These are phyloP conservation scores for Cercospora janseana DNA, from an alignment of 2,329 filamentous ascomycete genomes.

Conservation along the genomic window DNA sequence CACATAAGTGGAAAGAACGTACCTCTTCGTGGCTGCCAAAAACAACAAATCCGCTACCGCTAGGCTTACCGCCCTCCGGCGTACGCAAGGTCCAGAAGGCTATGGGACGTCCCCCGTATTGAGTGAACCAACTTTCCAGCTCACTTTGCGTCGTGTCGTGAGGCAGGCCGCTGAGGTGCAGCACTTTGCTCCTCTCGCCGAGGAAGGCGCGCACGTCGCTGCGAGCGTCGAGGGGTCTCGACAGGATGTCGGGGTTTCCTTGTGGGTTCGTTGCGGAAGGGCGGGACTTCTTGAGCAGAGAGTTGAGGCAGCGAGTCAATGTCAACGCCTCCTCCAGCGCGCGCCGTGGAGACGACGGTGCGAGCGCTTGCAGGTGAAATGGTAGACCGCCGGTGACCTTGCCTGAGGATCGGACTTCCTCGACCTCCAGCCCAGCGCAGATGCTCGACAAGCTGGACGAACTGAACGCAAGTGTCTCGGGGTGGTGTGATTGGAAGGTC, in stretches of 20 bases:
- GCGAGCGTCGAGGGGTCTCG: constrained; percentile 91
- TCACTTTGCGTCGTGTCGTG: constrained; percentile 99
- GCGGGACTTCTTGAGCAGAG: constrained; percentile 93
- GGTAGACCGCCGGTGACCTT: constrained; percentile 98
- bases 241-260: constrained; percentile 92
- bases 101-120: constrained; percentile 95
- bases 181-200: constrained; percentile 92
- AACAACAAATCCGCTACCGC: constrained; percentile 94
- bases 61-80: constrained; percentile 99
- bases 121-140: constrained; percentile 98
- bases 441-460: constrained; percentile 96
- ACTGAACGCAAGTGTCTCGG: constrained; percentile 93
- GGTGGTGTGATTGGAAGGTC: constrained; percentile 97
- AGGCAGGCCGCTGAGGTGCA: constrained; percentile 95
- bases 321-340: constrained; percentile 98
- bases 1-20: constrained; percentile 42
- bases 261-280: constrained; percentile 61
- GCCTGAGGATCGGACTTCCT: constrained; percentile 93
- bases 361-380: constrained; percentile 94
- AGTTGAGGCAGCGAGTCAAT: constrained; percentile 84
- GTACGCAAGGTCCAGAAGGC: constrained; percentile 98
- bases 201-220: constrained; percentile 96
- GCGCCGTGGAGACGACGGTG: constrained; percentile 88
- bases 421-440: constrained; percentile 95
- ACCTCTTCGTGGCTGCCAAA: constrained; percentile 99